A percentile compares a stretch with the other conserved stretches of the same genome.
phyloP scores from a whole-genome alignment of 257 asterid species.

The Solanum microdontum region DNA sequence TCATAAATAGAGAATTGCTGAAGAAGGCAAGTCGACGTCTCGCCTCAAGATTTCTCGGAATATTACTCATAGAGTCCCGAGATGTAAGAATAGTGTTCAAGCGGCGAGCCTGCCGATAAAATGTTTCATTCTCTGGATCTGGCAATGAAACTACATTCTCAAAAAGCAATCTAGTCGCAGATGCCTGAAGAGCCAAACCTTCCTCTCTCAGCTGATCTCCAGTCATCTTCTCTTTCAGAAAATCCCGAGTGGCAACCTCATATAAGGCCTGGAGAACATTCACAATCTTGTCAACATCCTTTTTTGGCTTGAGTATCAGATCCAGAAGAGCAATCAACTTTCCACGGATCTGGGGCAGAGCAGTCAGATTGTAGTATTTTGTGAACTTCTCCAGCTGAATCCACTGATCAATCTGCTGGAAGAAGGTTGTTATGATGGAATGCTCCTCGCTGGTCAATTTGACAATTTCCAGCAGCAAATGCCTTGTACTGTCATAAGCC shows the following conservation, averaged over 20 bases:
- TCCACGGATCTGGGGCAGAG: conserved; percentile 57
- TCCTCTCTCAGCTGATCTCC: conserved; percentile 76
- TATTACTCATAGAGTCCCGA: conserved; percentile 86
- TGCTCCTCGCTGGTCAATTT: conserved; percentile 72
- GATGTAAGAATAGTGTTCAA: conserved; percentile 86
- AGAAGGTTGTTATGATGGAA: conserved; percentile 62
- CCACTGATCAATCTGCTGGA: conserved; percentile 83
- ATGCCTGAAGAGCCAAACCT: conserved; percentile 71
- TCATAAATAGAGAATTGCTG: conserved; percentile 97
- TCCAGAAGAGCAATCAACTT: conserved; percentile 69
- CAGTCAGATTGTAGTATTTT: conserved; percentile 52
- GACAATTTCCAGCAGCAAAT: conserved; percentile 65
- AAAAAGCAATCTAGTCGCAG: conserved; percentile 66
- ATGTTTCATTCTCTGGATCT: conserved; percentile 44
- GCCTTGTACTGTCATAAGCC: conserved; percentile 73
- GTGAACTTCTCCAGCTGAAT: conserved; percentile 77
- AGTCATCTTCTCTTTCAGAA: conserved; percentile 60
- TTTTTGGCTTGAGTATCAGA: conserved; percentile 54
- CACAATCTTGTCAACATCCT: conserved; percentile 60
- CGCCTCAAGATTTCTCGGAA: conserved; percentile 94
- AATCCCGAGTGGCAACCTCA: conserved; percentile 87
- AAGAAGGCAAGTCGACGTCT: conserved; percentile 96
- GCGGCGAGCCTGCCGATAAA: conserved; percentile 87
- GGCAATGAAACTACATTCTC: conserved; percentile 77
- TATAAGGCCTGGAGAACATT: conserved; percentile 96